Conservation (phyloP, 2,329 filamentous ascomycete species). For the Stachybotrys chlorohalonatus region DNA sequence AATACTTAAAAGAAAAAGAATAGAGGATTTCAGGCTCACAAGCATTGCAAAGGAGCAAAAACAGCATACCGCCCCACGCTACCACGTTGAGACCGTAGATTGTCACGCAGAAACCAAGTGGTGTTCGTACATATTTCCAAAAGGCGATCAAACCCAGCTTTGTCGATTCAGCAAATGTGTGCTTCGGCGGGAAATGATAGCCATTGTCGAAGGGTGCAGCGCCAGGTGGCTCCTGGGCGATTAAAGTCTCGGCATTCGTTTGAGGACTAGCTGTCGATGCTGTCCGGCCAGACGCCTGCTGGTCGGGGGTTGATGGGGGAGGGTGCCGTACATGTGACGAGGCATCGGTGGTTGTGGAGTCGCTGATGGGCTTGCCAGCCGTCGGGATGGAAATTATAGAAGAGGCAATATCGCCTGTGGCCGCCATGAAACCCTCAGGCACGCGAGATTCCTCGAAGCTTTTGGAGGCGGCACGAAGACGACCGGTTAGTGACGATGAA, state of each 20-base stretch:
- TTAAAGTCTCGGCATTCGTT: not conserved
- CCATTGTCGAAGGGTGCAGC: conserved; percentile 48
- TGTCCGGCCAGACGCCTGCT: conserved; percentile 4
- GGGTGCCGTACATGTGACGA: not conserved
- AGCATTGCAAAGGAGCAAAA: conserved; percentile 71
- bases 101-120: conserved; percentile 66
- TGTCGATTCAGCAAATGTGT: conserved; percentile 50
- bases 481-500: conserved; percentile 21
- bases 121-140: conserved; percentile 66
- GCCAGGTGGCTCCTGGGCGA: conserved; percentile 13
- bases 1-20: too few relatives aligned
- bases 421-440: conserved; percentile 38
- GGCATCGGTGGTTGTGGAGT: conserved; percentile 2
- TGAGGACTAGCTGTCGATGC: not conserved
- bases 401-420: conserved; percentile 35
- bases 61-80: conserved; percentile 87
- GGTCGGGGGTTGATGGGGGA: not conserved
- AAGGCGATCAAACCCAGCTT: conserved; percentile 50
- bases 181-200: conserved; percentile 56
- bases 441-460: conserved; percentile 36
- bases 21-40: conserved; percentile 7
- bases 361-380: not conserved
- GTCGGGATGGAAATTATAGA: conserved; percentile 21
- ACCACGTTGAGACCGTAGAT: conserved; percentile 76
- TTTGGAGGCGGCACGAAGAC: conserved; percentile 21